Evolutionary conservation across 176 grass and related monocot species (phyloP).

Genomic region (Paspalum vaginatum): DNA sequence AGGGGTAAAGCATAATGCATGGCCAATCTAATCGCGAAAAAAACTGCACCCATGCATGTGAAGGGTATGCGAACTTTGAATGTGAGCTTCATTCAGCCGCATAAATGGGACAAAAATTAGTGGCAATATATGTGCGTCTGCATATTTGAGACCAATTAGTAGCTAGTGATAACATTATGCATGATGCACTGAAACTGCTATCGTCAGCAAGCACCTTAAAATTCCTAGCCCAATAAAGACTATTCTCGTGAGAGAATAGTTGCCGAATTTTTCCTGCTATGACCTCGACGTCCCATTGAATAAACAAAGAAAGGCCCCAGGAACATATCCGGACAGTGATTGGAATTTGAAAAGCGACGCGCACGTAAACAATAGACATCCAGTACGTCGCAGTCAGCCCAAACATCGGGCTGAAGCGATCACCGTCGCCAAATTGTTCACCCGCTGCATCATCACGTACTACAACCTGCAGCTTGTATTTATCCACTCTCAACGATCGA

Average conservation of each 20-base stretch:
- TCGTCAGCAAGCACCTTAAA: background rate
- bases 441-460: background rate
- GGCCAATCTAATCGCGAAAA: background rate
- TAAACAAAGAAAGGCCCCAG: background rate
- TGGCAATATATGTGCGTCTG: background rate
- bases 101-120: background rate
- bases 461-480: background rate
- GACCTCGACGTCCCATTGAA: background rate
- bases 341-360: background rate
- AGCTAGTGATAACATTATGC: background rate
- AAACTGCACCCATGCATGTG: background rate
- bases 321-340: background rate
- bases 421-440: conserved; percentile 1
- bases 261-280: background rate
- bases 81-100: background rate
- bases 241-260: background rate
- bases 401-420: too few relatives aligned
- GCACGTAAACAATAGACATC: background rate
- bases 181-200: background rate
- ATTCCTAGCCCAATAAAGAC: background rate
- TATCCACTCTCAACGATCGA: too few relatives aligned
- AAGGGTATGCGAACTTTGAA: background rate
- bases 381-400: background rate
- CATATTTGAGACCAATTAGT: background rate
- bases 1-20: background rate